These are phyloP conservation scores for Phtheirospermum japonicum DNA, from an alignment of 257 asterid genomes.

Conservation along the genomic window DNA sequence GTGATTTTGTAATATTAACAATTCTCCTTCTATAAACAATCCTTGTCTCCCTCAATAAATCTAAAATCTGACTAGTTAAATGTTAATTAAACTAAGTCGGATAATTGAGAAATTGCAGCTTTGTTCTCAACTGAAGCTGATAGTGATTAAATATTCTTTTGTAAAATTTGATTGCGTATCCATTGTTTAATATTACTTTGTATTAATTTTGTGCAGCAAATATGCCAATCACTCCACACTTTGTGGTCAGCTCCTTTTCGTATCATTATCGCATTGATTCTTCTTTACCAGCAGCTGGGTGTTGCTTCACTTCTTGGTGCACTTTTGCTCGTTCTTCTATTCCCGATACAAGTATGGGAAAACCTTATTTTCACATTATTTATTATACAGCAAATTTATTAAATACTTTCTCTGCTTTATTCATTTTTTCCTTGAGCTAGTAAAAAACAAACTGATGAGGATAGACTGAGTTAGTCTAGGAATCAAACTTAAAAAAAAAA, in stretches of 20 bases:
- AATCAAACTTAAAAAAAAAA: background rate
- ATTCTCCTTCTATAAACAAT: no score
- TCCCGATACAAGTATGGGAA: conserved; percentile 71
- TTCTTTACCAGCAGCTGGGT: conserved; percentile 88
- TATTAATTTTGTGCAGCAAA: conserved; percentile 63
- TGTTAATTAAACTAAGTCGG: background rate
- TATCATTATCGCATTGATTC: conserved; percentile 68
- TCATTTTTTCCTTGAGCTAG: conserved; percentile 2
- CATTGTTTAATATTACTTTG: conserved; percentile 23
- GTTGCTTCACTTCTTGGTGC: conserved; percentile 89
- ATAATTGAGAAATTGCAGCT: conserved; percentile 3
- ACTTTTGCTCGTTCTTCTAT: conserved; percentile 72
- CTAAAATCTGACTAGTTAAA: conserved; percentile 1
- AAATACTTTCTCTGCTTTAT: background rate
- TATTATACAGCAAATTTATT: background rate
- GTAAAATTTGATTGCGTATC: conserved; percentile 1
- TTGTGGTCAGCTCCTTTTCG: conserved; percentile 98
- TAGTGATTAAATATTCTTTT: conserved; percentile 15
- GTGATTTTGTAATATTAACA: conserved; percentile 6
- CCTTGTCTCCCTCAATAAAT: background rate
- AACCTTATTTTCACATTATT: conserved; percentile 4
- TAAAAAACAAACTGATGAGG: conserved; percentile 5
- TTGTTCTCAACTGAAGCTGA: conserved; percentile 8
- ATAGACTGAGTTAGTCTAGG: conserved; percentile 5
- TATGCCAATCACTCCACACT: conserved; percentile 85